phyloP scores from a whole-genome alignment of 2,329 filamentous ascomycete genomes.

The Apiospora malaysiana region DNA sequence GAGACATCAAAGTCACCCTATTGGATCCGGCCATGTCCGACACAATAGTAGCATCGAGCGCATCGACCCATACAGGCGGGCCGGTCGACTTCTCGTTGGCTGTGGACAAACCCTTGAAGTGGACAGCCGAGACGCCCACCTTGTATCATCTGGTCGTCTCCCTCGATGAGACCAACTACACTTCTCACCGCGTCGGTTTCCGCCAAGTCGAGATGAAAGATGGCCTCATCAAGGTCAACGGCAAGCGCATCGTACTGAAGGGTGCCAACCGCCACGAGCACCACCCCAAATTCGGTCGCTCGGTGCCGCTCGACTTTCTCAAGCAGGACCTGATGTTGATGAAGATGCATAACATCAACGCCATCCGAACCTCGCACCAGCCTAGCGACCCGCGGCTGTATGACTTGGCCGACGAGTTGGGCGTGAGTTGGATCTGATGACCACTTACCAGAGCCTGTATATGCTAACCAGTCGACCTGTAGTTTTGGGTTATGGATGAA shows the following conservation, averaged over 20 bases:
- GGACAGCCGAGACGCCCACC: slow-evolving; percentile 66
- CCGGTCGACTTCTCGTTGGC: slow-evolving; percentile 32
- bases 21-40: slow-evolving; percentile 60
- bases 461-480: slow-evolving; percentile 34
- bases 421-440: slow-evolving; percentile 34
- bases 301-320: slow-evolving; percentile 61
- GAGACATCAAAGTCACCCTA: slow-evolving; percentile 64
- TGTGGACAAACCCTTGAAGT: slow-evolving; percentile 57
- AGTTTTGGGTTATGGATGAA: slow-evolving; percentile 60
- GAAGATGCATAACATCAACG: slow-evolving; percentile 69
- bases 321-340: slow-evolving; percentile 62
- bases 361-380: slow-evolving; percentile 65
- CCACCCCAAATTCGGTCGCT: slow-evolving; percentile 59
- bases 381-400: slow-evolving; percentile 60
- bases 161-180: slow-evolving; percentile 37
- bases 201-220: slow-evolving; percentile 63
- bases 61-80: slow-evolving; percentile 49
- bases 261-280: slow-evolving; percentile 69
- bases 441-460: neutral
- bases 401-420: slow-evolving; percentile 60
- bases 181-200: slow-evolving; percentile 63
- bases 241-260: slow-evolving; percentile 60
- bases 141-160: slow-evolving; percentile 53
- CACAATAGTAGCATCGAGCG: slow-evolving; percentile 58
- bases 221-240: slow-evolving; percentile 62